Conservation (phyloP, 1,284 basidiomycete species). For the Trametes polyzona region DNA sequence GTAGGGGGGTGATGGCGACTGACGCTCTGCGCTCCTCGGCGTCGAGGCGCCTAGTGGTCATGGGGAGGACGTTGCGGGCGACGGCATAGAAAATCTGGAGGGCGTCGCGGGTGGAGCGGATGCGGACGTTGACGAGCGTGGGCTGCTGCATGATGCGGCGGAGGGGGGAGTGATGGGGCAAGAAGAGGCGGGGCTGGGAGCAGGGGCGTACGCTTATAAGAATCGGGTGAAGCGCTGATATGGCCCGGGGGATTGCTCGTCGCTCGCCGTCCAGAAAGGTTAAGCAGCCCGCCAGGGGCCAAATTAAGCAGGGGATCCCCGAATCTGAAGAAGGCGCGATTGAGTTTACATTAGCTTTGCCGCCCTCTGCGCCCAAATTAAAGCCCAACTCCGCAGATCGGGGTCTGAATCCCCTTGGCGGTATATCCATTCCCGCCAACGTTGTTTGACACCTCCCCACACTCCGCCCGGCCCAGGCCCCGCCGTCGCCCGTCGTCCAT, state of each 20-base stretch:
- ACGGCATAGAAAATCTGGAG: slow-evolving; percentile 79
- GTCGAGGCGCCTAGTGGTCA: slow-evolving; percentile 79
- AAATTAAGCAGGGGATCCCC: slow-evolving; percentile 38
- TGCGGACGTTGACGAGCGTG: slow-evolving; percentile 72
- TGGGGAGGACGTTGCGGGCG: slow-evolving; percentile 64
- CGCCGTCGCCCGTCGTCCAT: neutral
- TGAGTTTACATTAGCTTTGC: slow-evolving; percentile 38
- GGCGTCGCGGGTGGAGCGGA: slow-evolving; percentile 77
- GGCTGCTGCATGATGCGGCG: slow-evolving; percentile 56
- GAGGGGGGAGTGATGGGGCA: slow-evolving; percentile 16
- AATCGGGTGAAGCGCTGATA: slow-evolving; percentile 23
- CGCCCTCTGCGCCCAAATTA: slow-evolving; percentile 29
- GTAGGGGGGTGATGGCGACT: slow-evolving; percentile 1
- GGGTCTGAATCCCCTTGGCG: slow-evolving; percentile 23
- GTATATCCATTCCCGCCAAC: slow-evolving; percentile 13
- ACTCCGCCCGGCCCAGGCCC: slow-evolving; percentile 4
- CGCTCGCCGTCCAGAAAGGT: slow-evolving; percentile 21
- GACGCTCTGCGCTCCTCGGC: slow-evolving; percentile 59
- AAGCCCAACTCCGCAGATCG: slow-evolving; percentile 32
- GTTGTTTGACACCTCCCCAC: slow-evolving; percentile 14
- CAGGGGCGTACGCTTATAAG: slow-evolving; percentile 28
- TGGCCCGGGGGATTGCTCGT: slow-evolving; percentile 13
- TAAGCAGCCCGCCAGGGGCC: slow-evolving; percentile 26
- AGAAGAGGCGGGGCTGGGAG: slow-evolving; percentile 23
- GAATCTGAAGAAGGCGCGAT: slow-evolving; percentile 39